These are phyloP conservation scores for Endothia cerciana DNA, from an alignment of 2,329 filamentous ascomycete species.

Conservation along the genomic window DNA sequence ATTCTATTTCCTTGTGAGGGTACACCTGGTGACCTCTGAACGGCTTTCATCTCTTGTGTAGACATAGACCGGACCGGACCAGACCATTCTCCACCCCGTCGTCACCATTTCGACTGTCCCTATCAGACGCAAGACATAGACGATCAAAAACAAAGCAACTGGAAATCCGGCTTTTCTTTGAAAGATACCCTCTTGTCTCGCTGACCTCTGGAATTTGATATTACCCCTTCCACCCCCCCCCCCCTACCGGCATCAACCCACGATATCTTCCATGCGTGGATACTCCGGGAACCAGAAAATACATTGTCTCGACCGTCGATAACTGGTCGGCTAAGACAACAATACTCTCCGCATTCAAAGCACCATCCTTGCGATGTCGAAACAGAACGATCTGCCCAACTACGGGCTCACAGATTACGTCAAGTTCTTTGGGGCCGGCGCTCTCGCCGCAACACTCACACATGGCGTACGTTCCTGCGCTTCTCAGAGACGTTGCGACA, in stretches of 20 bases:
- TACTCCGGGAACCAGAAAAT: background rate
- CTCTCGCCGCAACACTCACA: constrained; percentile 55
- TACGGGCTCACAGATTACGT: constrained; percentile 50
- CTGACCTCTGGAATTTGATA: background rate
- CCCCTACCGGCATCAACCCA: background rate
- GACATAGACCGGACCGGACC: background rate
- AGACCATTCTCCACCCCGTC: background rate
- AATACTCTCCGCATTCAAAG: background rate
- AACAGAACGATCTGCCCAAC: constrained; percentile 40
- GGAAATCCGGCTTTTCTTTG: background rate
- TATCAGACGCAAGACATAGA: background rate
- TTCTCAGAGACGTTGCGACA: background rate
- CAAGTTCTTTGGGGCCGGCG: constrained; percentile 58
- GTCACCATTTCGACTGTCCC: background rate
- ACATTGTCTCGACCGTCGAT: too few relatives aligned
- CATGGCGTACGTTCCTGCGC: constrained; percentile 48
- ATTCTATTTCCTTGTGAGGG: background rate
- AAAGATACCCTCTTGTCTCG: background rate
- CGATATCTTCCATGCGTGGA: background rate
- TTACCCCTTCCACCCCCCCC: too few relatives aligned
- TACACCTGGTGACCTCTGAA: background rate
- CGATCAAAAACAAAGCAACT: background rate
- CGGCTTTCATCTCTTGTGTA: background rate
- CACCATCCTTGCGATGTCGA: constrained; percentile 15
- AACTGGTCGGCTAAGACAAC: background rate